Conservation (phyloP, 2,329 filamentous ascomycete genomes). For the Diaporthe citrichinensis region DNA sequence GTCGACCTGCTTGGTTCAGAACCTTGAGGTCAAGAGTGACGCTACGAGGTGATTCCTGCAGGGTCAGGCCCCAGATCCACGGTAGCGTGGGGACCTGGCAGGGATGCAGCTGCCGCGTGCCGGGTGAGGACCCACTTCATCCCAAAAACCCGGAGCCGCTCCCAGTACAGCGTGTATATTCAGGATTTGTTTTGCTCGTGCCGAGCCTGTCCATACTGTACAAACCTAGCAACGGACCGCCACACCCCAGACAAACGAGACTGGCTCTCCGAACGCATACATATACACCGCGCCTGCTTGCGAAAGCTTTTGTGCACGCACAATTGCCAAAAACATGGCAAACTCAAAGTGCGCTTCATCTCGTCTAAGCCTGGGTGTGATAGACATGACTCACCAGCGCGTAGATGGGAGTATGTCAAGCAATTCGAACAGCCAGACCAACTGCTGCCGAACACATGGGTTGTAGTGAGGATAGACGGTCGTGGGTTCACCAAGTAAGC, state of each 20-base stretch:
- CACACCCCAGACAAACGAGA: not conserved
- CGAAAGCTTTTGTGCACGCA: not conserved
- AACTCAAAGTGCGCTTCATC: conserved; percentile 46
- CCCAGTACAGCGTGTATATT: not conserved
- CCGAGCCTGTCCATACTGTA: not conserved
- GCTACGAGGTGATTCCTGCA: conserved; percentile 21
- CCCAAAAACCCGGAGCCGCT: conserved; percentile 18
- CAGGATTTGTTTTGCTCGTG: not conserved
- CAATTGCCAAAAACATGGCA: conserved; percentile 42
- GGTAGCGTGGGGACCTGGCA: conserved; percentile 24
- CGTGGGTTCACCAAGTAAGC: conserved; percentile 92
- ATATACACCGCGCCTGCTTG: not conserved
- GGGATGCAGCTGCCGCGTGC: conserved; percentile 29
- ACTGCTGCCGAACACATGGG: conserved; percentile 92
- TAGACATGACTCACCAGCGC: conserved; percentile 43
- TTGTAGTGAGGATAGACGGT: conserved; percentile 94
- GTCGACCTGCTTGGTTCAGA: not conserved
- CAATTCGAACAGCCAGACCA: conserved; percentile 86
- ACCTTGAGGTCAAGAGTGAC: conserved; percentile 11
- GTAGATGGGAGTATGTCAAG: conserved; percentile 94
- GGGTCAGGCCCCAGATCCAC: conserved; percentile 25
- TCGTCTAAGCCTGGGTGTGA: conserved; percentile 41
- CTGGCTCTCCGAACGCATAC: not conserved
- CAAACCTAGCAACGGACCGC: not conserved
- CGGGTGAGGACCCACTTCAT: not conserved